A percentile compares a stretch with the other conserved stretches of the same genome.
These are phyloP conservation scores for Boletus mariae DNA, from an alignment of 1,284 basidiomycete genomes.

Conservation along the genomic window DNA sequence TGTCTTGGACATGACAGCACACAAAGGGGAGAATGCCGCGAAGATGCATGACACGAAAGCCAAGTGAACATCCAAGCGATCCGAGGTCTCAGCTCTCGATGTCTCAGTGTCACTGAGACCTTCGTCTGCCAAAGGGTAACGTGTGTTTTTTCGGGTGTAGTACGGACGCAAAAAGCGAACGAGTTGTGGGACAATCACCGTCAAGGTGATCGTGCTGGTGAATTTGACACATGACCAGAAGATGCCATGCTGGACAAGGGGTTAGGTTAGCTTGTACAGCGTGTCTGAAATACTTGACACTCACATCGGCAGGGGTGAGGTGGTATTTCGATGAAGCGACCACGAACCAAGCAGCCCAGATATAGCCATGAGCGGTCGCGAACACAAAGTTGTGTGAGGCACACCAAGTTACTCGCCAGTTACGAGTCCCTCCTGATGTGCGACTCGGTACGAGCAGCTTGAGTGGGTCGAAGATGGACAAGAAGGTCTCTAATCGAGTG, in stretches of 20 bases:
- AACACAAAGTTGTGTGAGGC: constrained; percentile 26
- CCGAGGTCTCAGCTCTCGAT: too few relatives aligned
- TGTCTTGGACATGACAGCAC: constrained; percentile 15
- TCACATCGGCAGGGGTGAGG: constrained; percentile 25
- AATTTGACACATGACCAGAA: constrained; percentile 14
- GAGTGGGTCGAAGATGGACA: constrained; percentile 26
- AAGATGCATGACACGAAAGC: constrained; percentile 20
- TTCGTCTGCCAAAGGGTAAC: not conserved
- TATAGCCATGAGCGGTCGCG: constrained; percentile 18
- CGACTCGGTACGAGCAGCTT: constrained; percentile 24
- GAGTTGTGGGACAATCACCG: constrained; percentile 15
- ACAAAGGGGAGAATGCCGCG: constrained; percentile 13
- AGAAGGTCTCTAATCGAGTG: not conserved
- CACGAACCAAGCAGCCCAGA: constrained; percentile 21
- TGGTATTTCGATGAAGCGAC: constrained; percentile 24
- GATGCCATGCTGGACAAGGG: constrained; percentile 21
- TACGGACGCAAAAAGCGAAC: constrained; percentile 20
- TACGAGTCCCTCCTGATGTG: constrained; percentile 21
- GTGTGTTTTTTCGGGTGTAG: constrained; percentile 9
- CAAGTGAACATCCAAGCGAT: too few relatives aligned
- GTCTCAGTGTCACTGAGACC: not conserved
- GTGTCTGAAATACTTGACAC: not conserved
- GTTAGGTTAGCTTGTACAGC: constrained; percentile 3
- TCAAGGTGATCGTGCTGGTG: constrained; percentile 17
- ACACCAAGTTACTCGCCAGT: constrained; percentile 32